Evolutionary conservation across 805 yeast species (phyloP).

Genomic region (Pichia insulana): DNA sequence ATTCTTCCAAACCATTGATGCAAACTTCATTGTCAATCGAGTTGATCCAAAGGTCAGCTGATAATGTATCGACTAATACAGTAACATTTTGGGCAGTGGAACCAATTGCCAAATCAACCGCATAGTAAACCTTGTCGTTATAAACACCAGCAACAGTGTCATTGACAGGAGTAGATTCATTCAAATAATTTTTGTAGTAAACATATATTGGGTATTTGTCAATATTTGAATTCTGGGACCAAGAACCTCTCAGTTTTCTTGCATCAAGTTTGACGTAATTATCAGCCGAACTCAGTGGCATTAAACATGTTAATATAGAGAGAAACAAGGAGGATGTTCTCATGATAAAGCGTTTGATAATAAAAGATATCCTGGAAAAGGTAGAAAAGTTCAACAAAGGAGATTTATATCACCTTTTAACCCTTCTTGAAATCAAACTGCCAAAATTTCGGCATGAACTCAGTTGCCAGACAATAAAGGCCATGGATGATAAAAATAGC

Average conservation of each 20-base stretch:
- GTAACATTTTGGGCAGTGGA: constrained; percentile 42
- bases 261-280: constrained; percentile 6
- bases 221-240: constrained; percentile 8
- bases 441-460: too few relatives aligned
- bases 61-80: constrained; percentile 57
- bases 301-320: constrained; percentile 1
- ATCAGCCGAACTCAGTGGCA: constrained; percentile 3
- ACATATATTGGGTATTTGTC: constrained; percentile 7
- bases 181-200: constrained; percentile 1
- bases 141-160: constrained; percentile 6
- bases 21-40: constrained; percentile 6
- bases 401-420: background rate
- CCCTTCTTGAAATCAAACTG: too few relatives aligned
- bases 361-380: too few relatives aligned
- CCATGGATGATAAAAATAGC: too few relatives aligned
- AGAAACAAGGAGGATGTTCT: background rate
- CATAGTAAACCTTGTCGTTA: constrained; percentile 31
- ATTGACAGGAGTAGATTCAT: background rate
- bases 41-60: constrained; percentile 57
- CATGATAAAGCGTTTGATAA: too few relatives aligned
- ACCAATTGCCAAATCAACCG: constrained; percentile 40
- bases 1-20: background rate
- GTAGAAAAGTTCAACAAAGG: background rate
- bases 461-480: too few relatives aligned
- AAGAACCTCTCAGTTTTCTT: constrained; percentile 9